These are phyloP conservation scores for Fusarium euwallaceae DNA, from an alignment of 2,329 filamentous ascomycete genomes.

Conservation along the genomic window DNA sequence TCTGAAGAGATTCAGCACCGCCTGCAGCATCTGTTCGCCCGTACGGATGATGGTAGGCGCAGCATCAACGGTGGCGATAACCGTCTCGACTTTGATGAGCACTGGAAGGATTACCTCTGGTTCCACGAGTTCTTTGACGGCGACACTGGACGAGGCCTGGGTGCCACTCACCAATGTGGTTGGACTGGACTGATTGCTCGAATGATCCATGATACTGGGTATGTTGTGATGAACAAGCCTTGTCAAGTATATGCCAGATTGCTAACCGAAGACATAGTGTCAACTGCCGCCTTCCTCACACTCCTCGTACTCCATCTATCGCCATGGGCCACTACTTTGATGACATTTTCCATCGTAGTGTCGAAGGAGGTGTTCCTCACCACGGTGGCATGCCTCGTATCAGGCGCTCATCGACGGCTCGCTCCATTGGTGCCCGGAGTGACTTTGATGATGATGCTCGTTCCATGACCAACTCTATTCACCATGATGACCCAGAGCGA, in stretches of 20 bases:
- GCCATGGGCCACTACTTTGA: slow-evolving; percentile 96
- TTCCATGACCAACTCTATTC: slow-evolving; percentile 51
- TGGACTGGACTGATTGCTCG: slow-evolving; percentile 97
- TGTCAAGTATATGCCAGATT: not conserved
- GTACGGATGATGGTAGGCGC: slow-evolving; percentile 85
- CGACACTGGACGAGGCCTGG: slow-evolving; percentile 88
- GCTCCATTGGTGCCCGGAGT: slow-evolving; percentile 86
- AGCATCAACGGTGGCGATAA: slow-evolving; percentile 90
- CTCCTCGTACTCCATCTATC: slow-evolving; percentile 85
- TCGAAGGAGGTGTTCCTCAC: slow-evolving; percentile 54
- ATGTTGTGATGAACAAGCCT: slow-evolving; percentile 61
- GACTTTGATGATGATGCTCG: slow-evolving; percentile 72
- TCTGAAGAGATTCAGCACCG: slow-evolving; percentile 96
- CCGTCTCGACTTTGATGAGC: slow-evolving; percentile 87
- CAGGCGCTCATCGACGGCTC: slow-evolving; percentile 83
- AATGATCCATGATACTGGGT: slow-evolving; percentile 98
- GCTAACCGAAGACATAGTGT: slow-evolving; percentile 70
- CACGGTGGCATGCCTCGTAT: slow-evolving; percentile 64
- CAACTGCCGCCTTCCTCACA: slow-evolving; percentile 91
- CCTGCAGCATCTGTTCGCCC: slow-evolving; percentile 89
- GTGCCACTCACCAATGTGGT: slow-evolving; percentile 93
- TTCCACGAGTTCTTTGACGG: slow-evolving; percentile 99
- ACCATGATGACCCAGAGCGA: slow-evolving; percentile 58
- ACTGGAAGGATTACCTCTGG: slow-evolving; percentile 90
- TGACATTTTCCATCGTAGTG: slow-evolving; percentile 76